Evolutionary conservation across 2,329 filamentous ascomycete genomes (phyloP).

Genomic region (Fusarium musae): DNA sequence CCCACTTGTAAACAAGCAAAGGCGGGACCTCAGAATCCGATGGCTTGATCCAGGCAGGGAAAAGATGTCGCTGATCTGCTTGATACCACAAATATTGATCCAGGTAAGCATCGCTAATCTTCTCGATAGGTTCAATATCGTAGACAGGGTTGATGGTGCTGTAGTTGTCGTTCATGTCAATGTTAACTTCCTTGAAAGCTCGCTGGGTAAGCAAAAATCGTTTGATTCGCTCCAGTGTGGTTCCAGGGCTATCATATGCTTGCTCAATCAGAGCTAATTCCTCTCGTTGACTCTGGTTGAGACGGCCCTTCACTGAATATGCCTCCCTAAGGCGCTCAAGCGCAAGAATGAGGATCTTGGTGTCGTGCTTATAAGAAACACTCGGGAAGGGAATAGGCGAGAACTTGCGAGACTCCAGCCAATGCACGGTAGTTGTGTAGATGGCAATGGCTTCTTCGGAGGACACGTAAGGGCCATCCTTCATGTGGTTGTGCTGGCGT

Average conservation of each 20-base stretch:
- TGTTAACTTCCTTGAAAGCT: conserved; percentile 99
- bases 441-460: conserved; percentile 99
- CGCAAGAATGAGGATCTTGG: conserved; percentile 96
- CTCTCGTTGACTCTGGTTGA: conserved; percentile 98
- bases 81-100: conserved; percentile 99
- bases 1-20: conserved; percentile 97
- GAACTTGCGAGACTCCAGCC: conserved; percentile 98
- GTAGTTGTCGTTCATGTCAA: conserved; percentile 99
- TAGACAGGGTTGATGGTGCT: conserved; percentile 99
- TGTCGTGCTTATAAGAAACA: conserved; percentile 99
- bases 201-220: conserved; percentile 95
- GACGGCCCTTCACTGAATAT: conserved; percentile 95
- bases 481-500: conserved; percentile 99
- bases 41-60: conserved; percentile 99
- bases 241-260: conserved; percentile 97
- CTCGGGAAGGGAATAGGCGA: conserved; percentile 98
- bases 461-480: conserved; percentile 97
- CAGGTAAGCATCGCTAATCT: conserved; percentile 98
- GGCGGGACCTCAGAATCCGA: conserved; percentile 98
- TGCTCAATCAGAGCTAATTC: conserved; percentile 97
- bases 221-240: conserved; percentile 95
- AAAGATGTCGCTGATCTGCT: conserved; percentile 94
- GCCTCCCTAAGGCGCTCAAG: conserved; percentile 92
- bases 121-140: conserved; percentile 98
- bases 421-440: conserved; percentile 98